These are phyloP conservation scores for Salix dunnii DNA, from an alignment of 345 rosid genomes.

Conservation along the genomic window DNA sequence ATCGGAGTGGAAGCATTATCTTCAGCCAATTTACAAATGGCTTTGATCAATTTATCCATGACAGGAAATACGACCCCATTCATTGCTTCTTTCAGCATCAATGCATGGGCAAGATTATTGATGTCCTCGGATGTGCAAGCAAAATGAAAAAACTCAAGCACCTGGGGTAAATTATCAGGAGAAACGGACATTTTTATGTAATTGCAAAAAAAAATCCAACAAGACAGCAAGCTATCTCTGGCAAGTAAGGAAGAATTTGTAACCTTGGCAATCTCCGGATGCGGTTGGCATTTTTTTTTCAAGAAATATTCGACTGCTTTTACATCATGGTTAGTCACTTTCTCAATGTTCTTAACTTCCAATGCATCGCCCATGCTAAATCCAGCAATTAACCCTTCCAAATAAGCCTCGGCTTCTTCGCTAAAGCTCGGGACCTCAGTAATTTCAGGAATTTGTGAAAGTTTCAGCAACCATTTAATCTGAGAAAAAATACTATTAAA, in stretches of 20 bases:
- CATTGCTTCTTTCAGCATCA: slow-evolving; percentile 83
- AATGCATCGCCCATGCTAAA: slow-evolving; percentile 67
- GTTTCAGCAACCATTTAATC: slow-evolving; percentile 88
- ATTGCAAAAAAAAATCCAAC: not conserved
- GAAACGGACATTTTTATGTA: not conserved
- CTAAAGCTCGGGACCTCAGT: slow-evolving; percentile 81
- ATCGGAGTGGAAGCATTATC: slow-evolving; percentile 64
- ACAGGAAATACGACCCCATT: slow-evolving; percentile 55
- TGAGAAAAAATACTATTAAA: slow-evolving; percentile 24
- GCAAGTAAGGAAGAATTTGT: not conserved
- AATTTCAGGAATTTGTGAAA: slow-evolving; percentile 71
- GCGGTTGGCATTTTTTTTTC: slow-evolving; percentile 77
- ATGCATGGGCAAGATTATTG: slow-evolving; percentile 84
- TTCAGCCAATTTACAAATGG: slow-evolving; percentile 55
- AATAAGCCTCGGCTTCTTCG: slow-evolving; percentile 51
- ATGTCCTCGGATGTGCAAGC: slow-evolving; percentile 97
- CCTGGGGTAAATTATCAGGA: slow-evolving; percentile 39
- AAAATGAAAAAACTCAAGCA: slow-evolving; percentile 91
- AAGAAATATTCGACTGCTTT: slow-evolving; percentile 92
- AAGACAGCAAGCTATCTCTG: not conserved
- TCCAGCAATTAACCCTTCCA: slow-evolving; percentile 64
- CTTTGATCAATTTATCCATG: slow-evolving; percentile 69
- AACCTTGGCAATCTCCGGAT: slow-evolving; percentile 82
- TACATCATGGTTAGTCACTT: slow-evolving; percentile 87
- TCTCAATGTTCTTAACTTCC: slow-evolving; percentile 80